A percentile compares a stretch with the other conserved stretches of the same genome.
Evolutionary conservation across 345 rosid genomes (phyloP).

Genomic region (Gossypium turneri): DNA sequence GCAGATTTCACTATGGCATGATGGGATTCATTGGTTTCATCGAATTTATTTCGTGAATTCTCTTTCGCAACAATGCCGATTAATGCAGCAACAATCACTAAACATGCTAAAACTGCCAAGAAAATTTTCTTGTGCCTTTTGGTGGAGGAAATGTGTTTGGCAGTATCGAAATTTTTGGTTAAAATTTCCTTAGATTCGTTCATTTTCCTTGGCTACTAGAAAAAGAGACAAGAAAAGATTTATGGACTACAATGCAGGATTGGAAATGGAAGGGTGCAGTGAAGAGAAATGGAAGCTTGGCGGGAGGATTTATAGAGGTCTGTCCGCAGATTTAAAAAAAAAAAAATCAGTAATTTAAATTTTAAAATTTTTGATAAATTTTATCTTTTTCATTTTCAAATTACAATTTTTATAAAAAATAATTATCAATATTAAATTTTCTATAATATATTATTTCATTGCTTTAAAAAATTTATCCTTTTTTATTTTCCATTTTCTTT

Average conservation of each 20-base stretch:
- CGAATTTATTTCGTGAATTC: conserved; percentile 19
- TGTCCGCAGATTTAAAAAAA: too few species aligned
- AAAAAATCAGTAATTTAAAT: too few species aligned
- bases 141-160: conserved; percentile 12
- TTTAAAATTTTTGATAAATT: too few species aligned
- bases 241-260: not conserved
- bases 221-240: not conserved
- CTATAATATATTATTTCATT: too few species aligned
- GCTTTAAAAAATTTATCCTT: too few species aligned
- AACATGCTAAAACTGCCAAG: conserved; percentile 24
- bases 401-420: too few species aligned
- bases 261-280: not conserved
- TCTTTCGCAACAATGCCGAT: conserved; percentile 30
- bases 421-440: too few species aligned
- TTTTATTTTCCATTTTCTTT: too few species aligned
- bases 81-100: conserved; percentile 16
- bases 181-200: conserved; percentile 16
- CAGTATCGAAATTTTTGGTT: conserved; percentile 22
- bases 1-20: conserved; percentile 58
- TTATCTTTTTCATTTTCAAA: too few species aligned
- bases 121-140: conserved; percentile 33
- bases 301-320: not conserved
- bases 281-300: not conserved
- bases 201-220: conserved; percentile 13
- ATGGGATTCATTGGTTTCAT: conserved; percentile 17